A percentile compares a stretch with the other conserved stretches of the same genome.
Evolutionary conservation across 1,284 basidiomycete genomes (phyloP).

Genomic region (Sanghuangporus sanghuang): DNA sequence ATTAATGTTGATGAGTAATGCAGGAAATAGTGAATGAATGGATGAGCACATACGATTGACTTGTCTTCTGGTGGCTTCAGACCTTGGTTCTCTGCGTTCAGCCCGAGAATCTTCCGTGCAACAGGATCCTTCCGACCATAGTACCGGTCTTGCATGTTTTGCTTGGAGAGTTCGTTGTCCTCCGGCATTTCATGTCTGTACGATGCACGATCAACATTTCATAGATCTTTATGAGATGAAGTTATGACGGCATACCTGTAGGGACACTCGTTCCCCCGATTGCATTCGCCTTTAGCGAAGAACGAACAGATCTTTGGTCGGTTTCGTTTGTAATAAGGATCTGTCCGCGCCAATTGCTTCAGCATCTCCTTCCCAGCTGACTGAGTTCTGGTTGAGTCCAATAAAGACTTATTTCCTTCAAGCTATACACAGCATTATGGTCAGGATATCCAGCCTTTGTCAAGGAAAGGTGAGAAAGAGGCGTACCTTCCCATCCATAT

Average conservation of each 20-base stretch:
- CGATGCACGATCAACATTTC: constrained; percentile 8
- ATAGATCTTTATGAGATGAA: neutral
- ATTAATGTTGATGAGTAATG: neutral
- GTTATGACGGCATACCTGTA: constrained; percentile 52
- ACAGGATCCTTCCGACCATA: constrained; percentile 90
- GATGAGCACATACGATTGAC: constrained; percentile 60
- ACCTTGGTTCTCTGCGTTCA: constrained; percentile 72
- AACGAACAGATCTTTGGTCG: constrained; percentile 93
- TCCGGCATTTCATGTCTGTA: constrained; percentile 82
- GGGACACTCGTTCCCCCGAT: constrained; percentile 87
- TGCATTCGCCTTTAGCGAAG: constrained; percentile 94
- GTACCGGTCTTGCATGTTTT: constrained; percentile 91
- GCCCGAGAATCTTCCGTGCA: constrained; percentile 79
- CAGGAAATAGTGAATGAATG: neutral
- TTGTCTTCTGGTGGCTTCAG: constrained; percentile 87
- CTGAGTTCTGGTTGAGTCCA: constrained; percentile 65
- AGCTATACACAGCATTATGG: constrained; percentile 36
- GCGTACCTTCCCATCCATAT: constrained; percentile 84
- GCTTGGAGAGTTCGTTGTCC: constrained; percentile 80
- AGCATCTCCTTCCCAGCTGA: constrained; percentile 93
- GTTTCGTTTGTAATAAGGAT: constrained; percentile 97
- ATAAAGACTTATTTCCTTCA: constrained; percentile 59
- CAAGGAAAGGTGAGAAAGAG: constrained; percentile 5
- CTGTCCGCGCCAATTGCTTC: constrained; percentile 87
- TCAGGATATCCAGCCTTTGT: neutral